Conservation (phyloP, 1,284 basidiomycete genomes). For the Meira nashicola region DNA sequence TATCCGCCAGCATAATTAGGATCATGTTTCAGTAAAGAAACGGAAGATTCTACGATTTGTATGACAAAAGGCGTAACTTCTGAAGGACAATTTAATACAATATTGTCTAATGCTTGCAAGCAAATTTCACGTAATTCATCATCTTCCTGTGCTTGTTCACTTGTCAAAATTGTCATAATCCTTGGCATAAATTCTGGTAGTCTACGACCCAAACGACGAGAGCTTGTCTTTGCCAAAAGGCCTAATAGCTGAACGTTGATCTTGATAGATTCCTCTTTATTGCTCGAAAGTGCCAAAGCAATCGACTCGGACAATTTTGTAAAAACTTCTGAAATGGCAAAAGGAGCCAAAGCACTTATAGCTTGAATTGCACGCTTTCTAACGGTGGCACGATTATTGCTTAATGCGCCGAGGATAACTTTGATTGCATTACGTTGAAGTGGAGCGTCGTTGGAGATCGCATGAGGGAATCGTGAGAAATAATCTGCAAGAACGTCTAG, state of each 20-base stretch:
- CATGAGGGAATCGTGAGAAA: slow-evolving; percentile 61
- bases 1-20: slow-evolving; percentile 84
- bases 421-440: slow-evolving; percentile 62
- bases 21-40: slow-evolving; percentile 82
- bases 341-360: slow-evolving; percentile 66
- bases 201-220: slow-evolving; percentile 32
- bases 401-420: slow-evolving; percentile 59
- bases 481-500: slow-evolving; percentile 86
- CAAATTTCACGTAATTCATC: slow-evolving; percentile 57
- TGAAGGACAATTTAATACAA: slow-evolving; percentile 71
- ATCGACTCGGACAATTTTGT: slow-evolving; percentile 33
- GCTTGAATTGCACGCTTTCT: slow-evolving; percentile 39
- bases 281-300: slow-evolving; percentile 38
- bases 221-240: slow-evolving; percentile 56
- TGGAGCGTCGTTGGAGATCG: slow-evolving; percentile 54
- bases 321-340: slow-evolving; percentile 38
- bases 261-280: slow-evolving; percentile 57
- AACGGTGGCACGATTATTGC: slow-evolving; percentile 29
- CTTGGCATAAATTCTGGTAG: slow-evolving; percentile 55
- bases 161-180: slow-evolving; percentile 64
- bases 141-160: slow-evolving; percentile 71
- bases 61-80: slow-evolving; percentile 72
- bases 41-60: slow-evolving; percentile 66
- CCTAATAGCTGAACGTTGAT: slow-evolving; percentile 77
- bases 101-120: slow-evolving; percentile 66